These are phyloP conservation scores for Rhodotorula toruloides DNA, from an alignment of 768 basidiomycete genomes.

Conservation along the genomic window DNA sequence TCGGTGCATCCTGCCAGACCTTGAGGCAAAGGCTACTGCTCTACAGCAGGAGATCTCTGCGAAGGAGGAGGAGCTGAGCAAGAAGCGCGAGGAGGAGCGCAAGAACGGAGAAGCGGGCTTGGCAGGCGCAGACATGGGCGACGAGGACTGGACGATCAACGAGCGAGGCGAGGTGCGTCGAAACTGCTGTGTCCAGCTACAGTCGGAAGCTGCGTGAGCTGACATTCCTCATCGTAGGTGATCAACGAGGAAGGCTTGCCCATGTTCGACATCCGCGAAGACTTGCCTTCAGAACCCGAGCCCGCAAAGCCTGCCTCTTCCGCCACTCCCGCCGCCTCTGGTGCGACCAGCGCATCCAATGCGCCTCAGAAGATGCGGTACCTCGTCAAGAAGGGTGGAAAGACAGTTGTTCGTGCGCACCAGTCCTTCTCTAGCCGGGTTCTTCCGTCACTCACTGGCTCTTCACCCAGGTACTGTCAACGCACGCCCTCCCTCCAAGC, in stretches of 20 bases:
- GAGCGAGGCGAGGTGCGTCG: conserved; percentile 32
- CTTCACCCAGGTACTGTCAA: conserved; percentile 8
- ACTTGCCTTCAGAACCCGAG: conserved; percentile 11
- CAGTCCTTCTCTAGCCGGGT: not conserved
- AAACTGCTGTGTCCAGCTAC: not conserved
- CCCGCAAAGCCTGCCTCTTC: not conserved
- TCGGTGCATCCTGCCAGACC: conserved; percentile 2
- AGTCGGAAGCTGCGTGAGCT: too few species aligned
- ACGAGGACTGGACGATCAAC: conserved; percentile 37
- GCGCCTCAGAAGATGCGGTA: conserved; percentile 19
- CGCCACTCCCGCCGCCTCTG: not conserved
- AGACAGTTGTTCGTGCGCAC: conserved; percentile 28
- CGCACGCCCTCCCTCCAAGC: too few species aligned
- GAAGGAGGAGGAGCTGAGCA: conserved; percentile 6
- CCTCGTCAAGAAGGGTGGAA: conserved; percentile 35
- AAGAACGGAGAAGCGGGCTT: not conserved
- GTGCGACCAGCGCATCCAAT: not conserved
- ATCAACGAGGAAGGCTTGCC: conserved; percentile 38
- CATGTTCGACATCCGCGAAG: conserved; percentile 38
- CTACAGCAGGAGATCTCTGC: not conserved
- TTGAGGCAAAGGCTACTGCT: not conserved
- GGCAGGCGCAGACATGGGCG: not conserved
- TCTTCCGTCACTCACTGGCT: not conserved
- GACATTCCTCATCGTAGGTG: conserved; percentile 4
- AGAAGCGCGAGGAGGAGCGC: not conserved